phyloP scores from a whole-genome alignment of 75 land plant genomes.

The Picea sitchensis region DNA sequence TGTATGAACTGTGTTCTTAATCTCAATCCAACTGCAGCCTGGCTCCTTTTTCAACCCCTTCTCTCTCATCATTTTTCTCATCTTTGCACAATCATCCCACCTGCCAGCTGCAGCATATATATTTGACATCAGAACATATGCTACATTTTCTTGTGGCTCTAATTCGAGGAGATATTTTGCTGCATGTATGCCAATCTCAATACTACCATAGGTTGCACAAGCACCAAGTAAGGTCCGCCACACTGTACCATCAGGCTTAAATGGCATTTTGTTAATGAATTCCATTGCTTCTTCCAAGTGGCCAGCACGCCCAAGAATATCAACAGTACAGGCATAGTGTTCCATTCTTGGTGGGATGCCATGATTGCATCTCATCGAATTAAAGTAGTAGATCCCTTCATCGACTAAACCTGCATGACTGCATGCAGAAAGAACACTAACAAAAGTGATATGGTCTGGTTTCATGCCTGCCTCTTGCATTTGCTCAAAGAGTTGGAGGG shows the following conservation, averaged over 20 bases:
- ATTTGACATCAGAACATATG: constrained; percentile 42
- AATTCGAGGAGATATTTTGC: constrained; percentile 21
- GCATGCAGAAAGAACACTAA: constrained; percentile 57
- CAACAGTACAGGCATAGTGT: constrained; percentile 48
- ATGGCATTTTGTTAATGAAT: constrained; percentile 23
- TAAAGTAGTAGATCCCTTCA: constrained; percentile 31
- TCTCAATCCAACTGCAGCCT: constrained; percentile 43
- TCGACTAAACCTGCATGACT: constrained; percentile 44
- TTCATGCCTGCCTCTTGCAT: constrained; percentile 34
- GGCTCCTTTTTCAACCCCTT: constrained; percentile 32
- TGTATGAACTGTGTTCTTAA: constrained; percentile 15
- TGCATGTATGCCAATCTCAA: constrained; percentile 30
- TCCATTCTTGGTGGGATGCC: constrained; percentile 36
- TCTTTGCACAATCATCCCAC: constrained; percentile 38
- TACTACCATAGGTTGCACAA: constrained; percentile 30
- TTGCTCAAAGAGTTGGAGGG: constrained; percentile 37
- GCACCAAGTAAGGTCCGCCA: constrained; percentile 44
- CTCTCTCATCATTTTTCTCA: constrained; percentile 38
- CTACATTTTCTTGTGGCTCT: constrained; percentile 24
- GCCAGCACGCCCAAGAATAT: constrained; percentile 43
- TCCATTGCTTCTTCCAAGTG: constrained; percentile 21
- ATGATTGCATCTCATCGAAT: constrained; percentile 29
- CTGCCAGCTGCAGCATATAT: constrained; percentile 39
- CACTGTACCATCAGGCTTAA: constrained; percentile 28
- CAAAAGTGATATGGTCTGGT: constrained; percentile 47